phyloP scores from a whole-genome alignment of 768 basidiomycete species.

The Psilocybe cyanescens region DNA sequence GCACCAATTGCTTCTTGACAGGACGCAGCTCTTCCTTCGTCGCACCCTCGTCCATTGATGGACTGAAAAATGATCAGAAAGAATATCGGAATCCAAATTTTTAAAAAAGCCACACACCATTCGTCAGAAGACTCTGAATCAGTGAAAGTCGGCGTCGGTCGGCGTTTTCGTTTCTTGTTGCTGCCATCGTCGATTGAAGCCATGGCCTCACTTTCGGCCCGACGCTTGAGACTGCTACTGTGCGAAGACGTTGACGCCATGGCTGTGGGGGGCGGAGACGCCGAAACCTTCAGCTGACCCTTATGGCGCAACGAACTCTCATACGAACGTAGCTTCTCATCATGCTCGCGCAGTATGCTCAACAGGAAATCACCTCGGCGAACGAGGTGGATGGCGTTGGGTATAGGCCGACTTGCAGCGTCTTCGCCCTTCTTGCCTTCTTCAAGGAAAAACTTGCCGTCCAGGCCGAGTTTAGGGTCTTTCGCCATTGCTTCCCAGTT shows the following conservation, averaged over 20 bases:
- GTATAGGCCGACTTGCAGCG: conserved; percentile 82
- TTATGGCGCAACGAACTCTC: conserved; percentile 78
- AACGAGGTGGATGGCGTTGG: conserved; percentile 97
- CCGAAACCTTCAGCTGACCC: conserved; percentile 71
- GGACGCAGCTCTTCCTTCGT: conserved; percentile 96
- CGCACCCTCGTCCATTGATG: conserved; percentile 91
- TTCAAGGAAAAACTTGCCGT: conserved; percentile 97
- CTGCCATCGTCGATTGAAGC: conserved; percentile 77
- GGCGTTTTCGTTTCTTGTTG: conserved; percentile 80
- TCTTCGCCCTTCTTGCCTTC: conserved; percentile 96
- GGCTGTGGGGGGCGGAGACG: conserved; percentile 75
- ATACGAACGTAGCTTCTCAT: conserved; percentile 89
- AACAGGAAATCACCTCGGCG: conserved; percentile 95
- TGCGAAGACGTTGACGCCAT: conserved; percentile 71
- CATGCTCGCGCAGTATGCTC: conserved; percentile 81
- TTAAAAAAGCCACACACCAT: conserved; percentile 61
- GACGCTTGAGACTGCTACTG: conserved; percentile 64
- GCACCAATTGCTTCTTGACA: conserved; percentile 92
- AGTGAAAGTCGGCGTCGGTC: conserved; percentile 96
- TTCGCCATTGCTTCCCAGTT: conserved; percentile 96
- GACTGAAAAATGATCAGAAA: conserved; percentile 45
- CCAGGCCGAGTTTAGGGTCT: conserved; percentile 80
- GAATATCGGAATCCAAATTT: conserved; percentile 9
- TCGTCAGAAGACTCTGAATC: conserved; percentile 93
- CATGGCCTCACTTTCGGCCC: conserved; percentile 86